These are phyloP conservation scores for Alternaria sp. DNA, from an alignment of 2,329 filamentous ascomycete species.

Conservation along the genomic window DNA sequence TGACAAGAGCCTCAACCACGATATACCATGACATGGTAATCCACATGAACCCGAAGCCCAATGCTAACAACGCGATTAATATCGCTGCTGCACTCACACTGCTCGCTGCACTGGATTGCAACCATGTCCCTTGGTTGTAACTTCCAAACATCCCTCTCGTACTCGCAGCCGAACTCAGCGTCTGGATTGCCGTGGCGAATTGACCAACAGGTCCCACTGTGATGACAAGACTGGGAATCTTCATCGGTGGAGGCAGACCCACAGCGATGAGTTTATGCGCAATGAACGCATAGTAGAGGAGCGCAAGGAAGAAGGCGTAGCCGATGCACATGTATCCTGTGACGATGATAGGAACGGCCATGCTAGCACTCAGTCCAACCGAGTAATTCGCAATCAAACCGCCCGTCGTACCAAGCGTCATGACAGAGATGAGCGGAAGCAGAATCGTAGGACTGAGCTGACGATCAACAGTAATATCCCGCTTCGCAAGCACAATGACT, in stretches of 20 bases:
- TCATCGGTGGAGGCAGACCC: constrained; percentile 18
- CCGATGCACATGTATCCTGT: constrained; percentile 27
- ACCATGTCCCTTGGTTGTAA: constrained; percentile 23
- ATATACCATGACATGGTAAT: constrained; percentile 27
- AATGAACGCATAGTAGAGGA: constrained; percentile 29
- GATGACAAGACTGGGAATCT: constrained; percentile 22
- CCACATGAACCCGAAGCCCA: constrained; percentile 28
- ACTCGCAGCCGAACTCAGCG: constrained; percentile 24
- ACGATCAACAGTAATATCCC: constrained; percentile 19
- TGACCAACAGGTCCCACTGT: constrained; percentile 29
- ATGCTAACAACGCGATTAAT: constrained; percentile 20
- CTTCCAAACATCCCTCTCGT: constrained; percentile 19
- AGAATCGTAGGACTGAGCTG: constrained; percentile 24
- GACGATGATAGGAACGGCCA: constrained; percentile 30
- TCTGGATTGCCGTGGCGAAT: constrained; percentile 28
- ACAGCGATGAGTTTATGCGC: constrained; percentile 27
- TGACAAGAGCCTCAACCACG: constrained; percentile 19
- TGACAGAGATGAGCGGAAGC: constrained; percentile 25
- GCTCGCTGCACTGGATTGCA: constrained; percentile 20
- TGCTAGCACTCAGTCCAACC: constrained; percentile 17
- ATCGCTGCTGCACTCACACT: constrained; percentile 19
- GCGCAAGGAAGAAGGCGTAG: constrained; percentile 24
- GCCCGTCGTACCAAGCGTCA: constrained; percentile 29
- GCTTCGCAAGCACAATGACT: constrained; percentile 25
- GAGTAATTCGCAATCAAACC: constrained; percentile 24